These are phyloP conservation scores for Cyberlindnera japonica DNA, from an alignment of 805 yeast genomes.

Conservation along the genomic window DNA sequence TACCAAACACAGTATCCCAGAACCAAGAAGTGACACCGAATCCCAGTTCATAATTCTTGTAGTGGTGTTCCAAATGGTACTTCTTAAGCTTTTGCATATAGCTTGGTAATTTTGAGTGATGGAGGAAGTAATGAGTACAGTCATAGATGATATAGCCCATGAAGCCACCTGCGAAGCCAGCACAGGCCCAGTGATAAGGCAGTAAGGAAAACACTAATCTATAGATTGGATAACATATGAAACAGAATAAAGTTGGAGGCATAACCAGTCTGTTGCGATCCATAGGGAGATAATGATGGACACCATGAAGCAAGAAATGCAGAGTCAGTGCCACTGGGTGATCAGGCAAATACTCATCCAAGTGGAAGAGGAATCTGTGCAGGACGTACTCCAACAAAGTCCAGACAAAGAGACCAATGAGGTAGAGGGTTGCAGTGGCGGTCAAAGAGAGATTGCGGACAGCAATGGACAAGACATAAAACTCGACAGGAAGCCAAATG, in stretches of 20 bases:
- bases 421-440: constrained; percentile 56
- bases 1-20: constrained; percentile 92
- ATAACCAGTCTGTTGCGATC: constrained; percentile 87
- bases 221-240: constrained; percentile 77
- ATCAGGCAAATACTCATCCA: constrained; percentile 84
- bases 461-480: constrained; percentile 60
- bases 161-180: constrained; percentile 94
- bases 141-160: constrained; percentile 92
- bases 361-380: constrained; percentile 91
- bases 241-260: constrained; percentile 86
- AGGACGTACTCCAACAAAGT: constrained; percentile 82
- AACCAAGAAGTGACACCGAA: constrained; percentile 93
- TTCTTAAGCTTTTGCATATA: constrained; percentile 77
- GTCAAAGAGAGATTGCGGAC: constrained; percentile 41
- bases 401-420: constrained; percentile 87
- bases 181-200: constrained; percentile 82
- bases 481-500: constrained; percentile 82
- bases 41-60: constrained; percentile 93
- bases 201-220: constrained; percentile 68
- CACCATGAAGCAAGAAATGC: constrained; percentile 92
- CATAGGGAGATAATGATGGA: constrained; percentile 98
- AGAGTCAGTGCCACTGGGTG: constrained; percentile 68
- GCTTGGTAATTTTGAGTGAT: constrained; percentile 79
- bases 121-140: constrained; percentile 89
- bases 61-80: constrained; percentile 95